Conservation (phyloP, 2,329 filamentous ascomycete species). For the Fusarium fracticaudum region DNA sequence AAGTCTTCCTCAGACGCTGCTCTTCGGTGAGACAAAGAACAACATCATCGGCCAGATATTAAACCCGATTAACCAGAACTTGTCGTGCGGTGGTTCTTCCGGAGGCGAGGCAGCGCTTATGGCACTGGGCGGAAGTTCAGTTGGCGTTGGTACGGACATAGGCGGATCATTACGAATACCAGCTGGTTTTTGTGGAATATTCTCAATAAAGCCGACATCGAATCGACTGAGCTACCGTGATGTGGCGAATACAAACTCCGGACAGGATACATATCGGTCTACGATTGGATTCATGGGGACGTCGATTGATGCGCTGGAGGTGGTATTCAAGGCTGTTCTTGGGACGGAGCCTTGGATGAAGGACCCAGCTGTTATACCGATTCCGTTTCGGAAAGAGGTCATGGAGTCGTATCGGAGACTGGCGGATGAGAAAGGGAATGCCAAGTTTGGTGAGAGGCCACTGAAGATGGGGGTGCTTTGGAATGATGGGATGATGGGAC, state of each 20-base stretch:
- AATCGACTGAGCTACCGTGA: constrained; percentile 31
- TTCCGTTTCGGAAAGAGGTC: constrained; percentile 69
- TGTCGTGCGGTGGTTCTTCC: constrained; percentile 49
- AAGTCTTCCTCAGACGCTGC: constrained; percentile 35
- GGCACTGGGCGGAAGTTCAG: constrained; percentile 44
- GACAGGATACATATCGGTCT: constrained; percentile 70
- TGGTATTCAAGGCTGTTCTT: constrained; percentile 67
- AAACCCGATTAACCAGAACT: constrained; percentile 47
- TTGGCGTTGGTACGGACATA: constrained; percentile 51
- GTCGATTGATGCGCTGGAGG: constrained; percentile 61
- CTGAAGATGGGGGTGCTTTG: constrained; percentile 65
- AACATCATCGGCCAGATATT: constrained; percentile 48
- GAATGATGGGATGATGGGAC: constrained; percentile 59
- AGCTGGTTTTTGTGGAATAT: constrained; percentile 41
- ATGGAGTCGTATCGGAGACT: constrained; percentile 51
- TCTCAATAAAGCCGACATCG: constrained; percentile 31
- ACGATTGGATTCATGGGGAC: constrained; percentile 71
- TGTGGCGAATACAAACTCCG: constrained; percentile 48
- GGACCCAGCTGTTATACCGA: constrained; percentile 71
- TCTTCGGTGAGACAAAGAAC: constrained; percentile 45
- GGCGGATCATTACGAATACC: constrained; percentile 48
- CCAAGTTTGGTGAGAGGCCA: constrained; percentile 32
- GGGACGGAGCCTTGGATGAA: constrained; percentile 69
- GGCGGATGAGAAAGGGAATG: not conserved
- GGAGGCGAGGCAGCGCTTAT: constrained; percentile 50